Percentiles rank a stretch among this genome's conserved stretches.
Evolutionary conservation across 306 rosid genomes (phyloP).

Genomic region (Arachis stenosperma): DNA sequence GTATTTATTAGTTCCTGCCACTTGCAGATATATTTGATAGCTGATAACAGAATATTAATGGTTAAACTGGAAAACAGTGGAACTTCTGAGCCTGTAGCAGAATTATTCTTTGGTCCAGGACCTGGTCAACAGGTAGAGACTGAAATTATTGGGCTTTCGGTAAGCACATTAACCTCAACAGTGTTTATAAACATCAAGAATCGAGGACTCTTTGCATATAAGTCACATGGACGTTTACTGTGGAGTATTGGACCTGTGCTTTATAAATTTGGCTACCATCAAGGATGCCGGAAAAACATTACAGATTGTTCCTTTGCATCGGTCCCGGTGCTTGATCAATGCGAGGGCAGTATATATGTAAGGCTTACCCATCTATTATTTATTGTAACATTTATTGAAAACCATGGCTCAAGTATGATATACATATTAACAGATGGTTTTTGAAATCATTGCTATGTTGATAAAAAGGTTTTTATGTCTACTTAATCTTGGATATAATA

Average conservation of each 20-base stretch:
- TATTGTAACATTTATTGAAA: background rate
- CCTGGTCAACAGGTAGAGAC: slow-evolving; percentile 48
- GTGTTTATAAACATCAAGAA: slow-evolving; percentile 58
- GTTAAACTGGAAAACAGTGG: slow-evolving; percentile 51
- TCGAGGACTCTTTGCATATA: slow-evolving; percentile 71
- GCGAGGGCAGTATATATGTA: slow-evolving; percentile 83
- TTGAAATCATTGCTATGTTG: background rate
- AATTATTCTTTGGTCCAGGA: slow-evolving; percentile 55
- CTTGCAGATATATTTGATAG: slow-evolving; percentile 73
- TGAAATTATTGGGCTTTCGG: slow-evolving; percentile 69
- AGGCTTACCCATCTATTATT: slow-evolving; percentile 43
- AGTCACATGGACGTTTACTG: slow-evolving; percentile 45
- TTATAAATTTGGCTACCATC: slow-evolving; percentile 61
- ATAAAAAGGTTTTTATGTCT: background rate
- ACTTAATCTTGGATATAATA: background rate
- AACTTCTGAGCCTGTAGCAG: slow-evolving; percentile 46
- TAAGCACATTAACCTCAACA: slow-evolving; percentile 59
- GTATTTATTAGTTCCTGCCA: slow-evolving; percentile 1
- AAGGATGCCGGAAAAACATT: slow-evolving; percentile 67
- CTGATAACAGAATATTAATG: slow-evolving; percentile 66
- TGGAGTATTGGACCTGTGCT: slow-evolving; percentile 86
- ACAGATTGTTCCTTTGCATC: slow-evolving; percentile 67
- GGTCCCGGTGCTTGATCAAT: slow-evolving; percentile 71
- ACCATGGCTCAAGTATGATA: background rate
- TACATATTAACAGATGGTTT: background rate